Evolutionary conservation across 2,329 filamentous ascomycete genomes (phyloP), one percentile per base, ranked within the genome.

Genomic region (Phaeoacremonium minimum): DNA sequence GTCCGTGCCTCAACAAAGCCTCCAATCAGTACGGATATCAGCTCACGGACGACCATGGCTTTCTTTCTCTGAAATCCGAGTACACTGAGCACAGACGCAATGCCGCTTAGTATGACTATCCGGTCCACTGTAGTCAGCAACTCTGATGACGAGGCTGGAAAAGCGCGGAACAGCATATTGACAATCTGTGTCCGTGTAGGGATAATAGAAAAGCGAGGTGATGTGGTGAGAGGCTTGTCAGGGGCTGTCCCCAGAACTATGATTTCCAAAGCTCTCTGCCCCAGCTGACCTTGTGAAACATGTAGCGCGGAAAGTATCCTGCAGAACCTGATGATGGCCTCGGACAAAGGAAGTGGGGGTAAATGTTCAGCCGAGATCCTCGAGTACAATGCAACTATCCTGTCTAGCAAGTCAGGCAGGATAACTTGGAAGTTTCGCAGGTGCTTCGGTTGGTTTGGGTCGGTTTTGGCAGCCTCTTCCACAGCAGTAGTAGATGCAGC

Each of bases 1-100:
- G 94, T 96, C 28, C 93, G 78, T 13, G 93, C 93, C 60, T 96
- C 88, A 5, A 95, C 83, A 7, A 98, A 71, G 4, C 87, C 89
- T 20, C 83, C 83, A 35, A 94, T 87, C 28, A 97, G 71, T 13
- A 89, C 81, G 4, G 82, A 83, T 7, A 98, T 75, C 33, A 97
- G 73, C 52, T 96, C 89, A 48, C 87, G 83, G 50, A 95, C 75
- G 1, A 96, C 80, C 64, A 97, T 85, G 5, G 87, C 89, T 60
- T 94, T 95, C 63, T 96, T 97, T 39, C 93, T 77, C 41, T 89
- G 80, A 42, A 91, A 77, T 2, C 87, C 87, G 7, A 98, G 63
- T 6, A 78, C 71, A 1, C 87, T 85, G 8, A 96, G 68, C n/a
- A 94, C 80, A n/a, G 85, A 81, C 7, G 88, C 84, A 46, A 97